phyloP scores from a whole-genome alignment of 2,329 filamentous ascomycete species.

The Colletotrichum incanum region DNA sequence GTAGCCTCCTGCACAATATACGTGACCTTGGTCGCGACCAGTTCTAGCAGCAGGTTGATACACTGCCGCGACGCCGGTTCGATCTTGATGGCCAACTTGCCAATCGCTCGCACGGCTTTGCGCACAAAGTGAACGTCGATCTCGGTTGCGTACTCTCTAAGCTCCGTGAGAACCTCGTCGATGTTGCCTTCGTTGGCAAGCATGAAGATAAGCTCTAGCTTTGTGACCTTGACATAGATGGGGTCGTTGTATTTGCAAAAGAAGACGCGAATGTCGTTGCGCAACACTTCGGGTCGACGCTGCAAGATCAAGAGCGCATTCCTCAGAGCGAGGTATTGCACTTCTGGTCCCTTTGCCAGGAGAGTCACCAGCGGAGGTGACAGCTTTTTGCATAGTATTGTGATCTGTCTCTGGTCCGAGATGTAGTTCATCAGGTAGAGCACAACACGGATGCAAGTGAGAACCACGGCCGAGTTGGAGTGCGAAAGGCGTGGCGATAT shows the following conservation, averaged over 20 bases:
- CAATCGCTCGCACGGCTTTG: conserved; percentile 96
- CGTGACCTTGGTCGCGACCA: conserved; percentile 97
- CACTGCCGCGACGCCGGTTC: conserved; percentile 92
- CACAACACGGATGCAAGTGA: conserved; percentile 96
- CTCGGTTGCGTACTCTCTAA: conserved; percentile 97
- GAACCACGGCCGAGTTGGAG: conserved; percentile 95
- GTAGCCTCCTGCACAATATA: conserved; percentile 99
- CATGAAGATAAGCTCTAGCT: conserved; percentile 99
- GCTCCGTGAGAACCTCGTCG: conserved; percentile 91
- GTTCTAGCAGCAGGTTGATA: conserved; percentile 91
- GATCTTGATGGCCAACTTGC: conserved; percentile 98
- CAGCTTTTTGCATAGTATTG: conserved; percentile 89
- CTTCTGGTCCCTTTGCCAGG: conserved; percentile 95
- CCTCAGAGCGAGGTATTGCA: conserved; percentile 95
- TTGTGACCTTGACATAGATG: conserved; percentile 99
- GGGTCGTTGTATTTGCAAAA: conserved; percentile 99
- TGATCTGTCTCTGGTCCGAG: conserved; percentile 89
- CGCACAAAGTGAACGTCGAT: conserved; percentile 99
- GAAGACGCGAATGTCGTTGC: conserved; percentile 98
- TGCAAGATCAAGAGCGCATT: conserved; percentile 97
- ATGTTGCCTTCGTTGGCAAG: conserved; percentile 96
- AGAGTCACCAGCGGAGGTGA: conserved; percentile 96
- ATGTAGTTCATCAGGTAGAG: conserved; percentile 99
- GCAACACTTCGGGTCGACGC: conserved; percentile 89
- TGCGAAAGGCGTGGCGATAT: conserved; percentile 97